Evolutionary conservation across 2,329 filamentous ascomycete species (phyloP), one percentile per base, ranked within the genome.

Genomic region (Aspergillus pseudoglaucus): DNA sequence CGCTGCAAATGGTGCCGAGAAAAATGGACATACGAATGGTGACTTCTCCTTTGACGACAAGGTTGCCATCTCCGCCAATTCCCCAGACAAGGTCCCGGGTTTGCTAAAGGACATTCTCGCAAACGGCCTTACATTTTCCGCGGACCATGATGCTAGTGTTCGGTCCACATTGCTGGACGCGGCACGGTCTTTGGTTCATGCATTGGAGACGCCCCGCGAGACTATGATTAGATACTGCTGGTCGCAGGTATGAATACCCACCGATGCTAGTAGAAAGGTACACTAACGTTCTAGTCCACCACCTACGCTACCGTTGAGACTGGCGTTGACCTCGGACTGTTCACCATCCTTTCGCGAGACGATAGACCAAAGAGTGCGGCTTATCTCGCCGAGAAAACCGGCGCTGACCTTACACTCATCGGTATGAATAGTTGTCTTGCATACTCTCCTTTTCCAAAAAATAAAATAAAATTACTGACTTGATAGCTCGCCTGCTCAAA

Each of bases 221-320:
- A 72, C 73, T 0, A 75, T 76, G 64, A 65, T 76, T 46, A 64
- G 70, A 47, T 72, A 76, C 40, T 64, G 59, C 51, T 77, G 74
- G 71, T 71, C 70, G 0, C 65, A 76, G 64, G 59, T 60, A 46
- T 17, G 46, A 20, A 47, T 14, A 42, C 8, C 20, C 9, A 22
- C 17, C 17, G 17, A 6, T 37, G 17, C 6, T 4, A 22, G 25
- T 30, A 10, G 20, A 22, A 14, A 8, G 4, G 8, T 25, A 14
- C n/a, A 15, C 14, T 23, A 10, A 23, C 18, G 22, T n/a, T 15
- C 15, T 39, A 57, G 57, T 52, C 51, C 18, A 55, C 55, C 2
- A 15, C 50, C 0, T 62, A 55, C 42, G 59, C 60, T 7, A 55
- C 56, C 0, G 25, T 62, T 6, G 58, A 63, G 33, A 55, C 53